Conservation (phyloP, 352 stramenopile genomes). For the Halophytophthora polymorphica region DNA sequence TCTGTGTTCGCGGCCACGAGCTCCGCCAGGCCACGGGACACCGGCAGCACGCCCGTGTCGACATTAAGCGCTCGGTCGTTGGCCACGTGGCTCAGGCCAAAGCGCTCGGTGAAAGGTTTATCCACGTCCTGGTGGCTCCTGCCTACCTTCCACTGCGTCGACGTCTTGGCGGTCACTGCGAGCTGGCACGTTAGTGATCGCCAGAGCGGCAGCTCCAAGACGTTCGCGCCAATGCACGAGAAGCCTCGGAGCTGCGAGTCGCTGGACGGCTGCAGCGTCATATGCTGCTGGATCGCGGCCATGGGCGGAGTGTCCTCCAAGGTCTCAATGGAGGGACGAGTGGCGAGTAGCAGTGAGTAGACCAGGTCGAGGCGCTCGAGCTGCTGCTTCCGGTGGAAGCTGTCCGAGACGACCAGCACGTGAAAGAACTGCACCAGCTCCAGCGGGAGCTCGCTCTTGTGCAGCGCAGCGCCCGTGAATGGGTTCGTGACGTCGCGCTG, state of each 20-base stretch:
- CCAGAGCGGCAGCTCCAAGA: constrained; percentile 42
- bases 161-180: constrained; percentile 41
- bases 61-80: constrained; percentile 48
- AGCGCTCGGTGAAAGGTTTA: constrained; percentile 47
- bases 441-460: constrained; percentile 27
- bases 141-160: constrained; percentile 35
- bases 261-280: constrained; percentile 1
- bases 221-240: constrained; percentile 27
- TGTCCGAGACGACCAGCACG: constrained; percentile 45
- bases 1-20: constrained; percentile 45
- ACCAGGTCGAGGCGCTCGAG: constrained; percentile 43
- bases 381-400: constrained; percentile 45
- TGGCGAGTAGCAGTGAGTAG: constrained; percentile 30
- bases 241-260: constrained; percentile 31
- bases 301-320: constrained; percentile 2
- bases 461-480: constrained; percentile 22
- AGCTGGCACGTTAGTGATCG: constrained; percentile 39
- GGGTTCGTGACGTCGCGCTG: constrained; percentile 38
- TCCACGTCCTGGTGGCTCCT: constrained; percentile 17
- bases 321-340: constrained; percentile 3
- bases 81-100: constrained; percentile 45
- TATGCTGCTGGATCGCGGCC: constrained; percentile 4
- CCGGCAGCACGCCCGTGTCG: constrained; percentile 28
- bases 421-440: constrained; percentile 40
- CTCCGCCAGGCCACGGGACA: constrained; percentile 32